Evolutionary conservation across 2,329 filamentous ascomycete genomes (phyloP).

Genomic region (Sporothrix dimorphospora): DNA sequence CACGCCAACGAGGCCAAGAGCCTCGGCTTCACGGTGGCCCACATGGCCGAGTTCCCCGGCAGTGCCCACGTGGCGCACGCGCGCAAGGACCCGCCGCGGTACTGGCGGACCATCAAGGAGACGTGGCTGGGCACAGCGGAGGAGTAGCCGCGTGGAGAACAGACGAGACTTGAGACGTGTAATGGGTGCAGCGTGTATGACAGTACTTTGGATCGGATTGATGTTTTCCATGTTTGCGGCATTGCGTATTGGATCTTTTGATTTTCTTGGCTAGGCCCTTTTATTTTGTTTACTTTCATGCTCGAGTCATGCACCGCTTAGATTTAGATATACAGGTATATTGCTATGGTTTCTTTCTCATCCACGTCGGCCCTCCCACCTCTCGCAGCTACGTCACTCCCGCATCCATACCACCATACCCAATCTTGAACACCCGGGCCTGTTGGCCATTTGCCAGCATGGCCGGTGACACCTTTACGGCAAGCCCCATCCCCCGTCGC

Average conservation of each 20-base stretch:
- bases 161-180: not conserved
- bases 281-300: slow-evolving; percentile 2
- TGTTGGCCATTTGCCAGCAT: slow-evolving; percentile 42
- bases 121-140: slow-evolving; percentile 45
- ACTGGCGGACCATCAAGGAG: slow-evolving; percentile 54
- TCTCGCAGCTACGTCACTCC: not conserved
- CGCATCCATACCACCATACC: not conserved
- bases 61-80: slow-evolving; percentile 42
- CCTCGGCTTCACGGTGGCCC: slow-evolving; percentile 49
- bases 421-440: slow-evolving; percentile 50
- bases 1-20: slow-evolving; percentile 49
- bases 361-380: not conserved
- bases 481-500: not conserved
- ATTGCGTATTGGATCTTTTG: not conserved
- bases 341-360: not conserved
- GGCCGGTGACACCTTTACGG: slow-evolving; percentile 37
- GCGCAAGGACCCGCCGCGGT: slow-evolving; percentile 50
- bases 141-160: not conserved
- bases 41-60: slow-evolving; percentile 48
- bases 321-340: not conserved
- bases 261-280: not conserved
- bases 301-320: not conserved
- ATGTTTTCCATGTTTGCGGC: not conserved
- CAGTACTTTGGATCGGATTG: not conserved
- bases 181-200: not conserved